Base-by-base conservation (phyloP, 225 moss, liverwort and hornwort genomes). In the Straminergon stramineum region DNA sequence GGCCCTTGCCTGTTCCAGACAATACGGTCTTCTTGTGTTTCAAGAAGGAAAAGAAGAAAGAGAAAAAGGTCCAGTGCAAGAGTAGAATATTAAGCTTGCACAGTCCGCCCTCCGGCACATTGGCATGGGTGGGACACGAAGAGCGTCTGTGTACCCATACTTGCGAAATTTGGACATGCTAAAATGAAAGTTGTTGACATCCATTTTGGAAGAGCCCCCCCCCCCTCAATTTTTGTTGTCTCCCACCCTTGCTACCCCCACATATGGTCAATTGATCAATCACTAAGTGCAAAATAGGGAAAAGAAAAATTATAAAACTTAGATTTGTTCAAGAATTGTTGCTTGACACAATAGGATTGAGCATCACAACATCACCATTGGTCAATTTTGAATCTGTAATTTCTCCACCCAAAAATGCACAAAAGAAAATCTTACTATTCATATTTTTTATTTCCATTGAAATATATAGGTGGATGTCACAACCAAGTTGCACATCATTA, bases 361-460 rank as follows among this genome's bases (percentile, higher is more conserved):
- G 7, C 32, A 32, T 34, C 7, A 32, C 32, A 20, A 32, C 52
- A 75, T 7, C 11, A 13, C 20, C 32, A 32, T 7, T 0, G 2
- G 32, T 13, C 8, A 7, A 34, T 53, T 19, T 75, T 1, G 11
- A 19, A 32, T 75, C 0, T 11, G 1, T 7, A 32, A 9, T 73
- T 71, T 71, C 4, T 48, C 9, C 48, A 9, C 7, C 48, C 48
- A 31, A 31, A 64, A 10, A 5, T 16, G 10, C 3, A 37, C 11
- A 35, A 67, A 37, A 68, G 1, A 12, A 68, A 37, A 68, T 3
- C 11, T 66, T 18, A 66, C 10, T 68, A 37, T 11, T 37, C 5
- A 9, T 32, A 1, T 67, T 35, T 66, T 35, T 5, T 10, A 35
- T 67, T 37, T 67, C 0, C 1, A 3, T 67, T 37, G 20, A n/a